A percentile compares a stretch with the other conserved stretches of the same genome.
Evolutionary conservation across 495 filamentous ascomycete genomes (phyloP).

Genomic region (Chaetomidium leptoderma): DNA sequence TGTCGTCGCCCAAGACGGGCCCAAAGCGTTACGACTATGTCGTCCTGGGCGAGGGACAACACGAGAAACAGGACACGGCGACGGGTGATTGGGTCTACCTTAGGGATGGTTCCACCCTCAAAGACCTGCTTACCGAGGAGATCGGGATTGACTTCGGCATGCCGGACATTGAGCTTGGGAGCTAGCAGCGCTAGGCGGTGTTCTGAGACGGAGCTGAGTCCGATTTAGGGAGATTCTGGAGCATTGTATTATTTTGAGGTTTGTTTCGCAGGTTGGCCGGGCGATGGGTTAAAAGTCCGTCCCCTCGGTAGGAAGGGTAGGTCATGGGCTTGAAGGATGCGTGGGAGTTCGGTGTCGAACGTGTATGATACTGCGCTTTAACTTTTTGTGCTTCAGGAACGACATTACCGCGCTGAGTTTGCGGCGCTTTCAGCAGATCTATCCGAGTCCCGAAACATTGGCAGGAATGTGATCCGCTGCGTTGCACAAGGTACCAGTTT

Average conservation of each 20-base stretch:
- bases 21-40: conserved; percentile 93
- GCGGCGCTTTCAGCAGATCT: too few relatives aligned
- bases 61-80: conserved; percentile 69
- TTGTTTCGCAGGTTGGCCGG: not conserved
- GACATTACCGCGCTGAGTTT: not conserved
- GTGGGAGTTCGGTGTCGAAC: not conserved
- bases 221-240: not conserved
- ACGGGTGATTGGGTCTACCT: conserved; percentile 78
- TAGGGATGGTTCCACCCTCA: conserved; percentile 70
- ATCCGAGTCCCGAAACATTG: too few relatives aligned
- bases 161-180: conserved; percentile 10
- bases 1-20: conserved; percentile 85
- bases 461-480: too few relatives aligned
- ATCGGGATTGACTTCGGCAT: conserved; percentile 49
- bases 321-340: too few relatives aligned
- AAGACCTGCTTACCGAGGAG: conserved; percentile 65
- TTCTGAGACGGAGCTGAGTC: not conserved
- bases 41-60: conserved; percentile 60
- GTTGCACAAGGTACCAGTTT: too few relatives aligned
- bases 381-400: not conserved
- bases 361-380: not conserved
- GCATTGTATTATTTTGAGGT: not conserved
- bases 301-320: too few relatives aligned
- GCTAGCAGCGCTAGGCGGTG: conserved; percentile 7
- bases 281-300: too few relatives aligned